Evolutionary conservation across 1,284 basidiomycete species (phyloP).

Genomic region (Moniliophthora roreri): DNA sequence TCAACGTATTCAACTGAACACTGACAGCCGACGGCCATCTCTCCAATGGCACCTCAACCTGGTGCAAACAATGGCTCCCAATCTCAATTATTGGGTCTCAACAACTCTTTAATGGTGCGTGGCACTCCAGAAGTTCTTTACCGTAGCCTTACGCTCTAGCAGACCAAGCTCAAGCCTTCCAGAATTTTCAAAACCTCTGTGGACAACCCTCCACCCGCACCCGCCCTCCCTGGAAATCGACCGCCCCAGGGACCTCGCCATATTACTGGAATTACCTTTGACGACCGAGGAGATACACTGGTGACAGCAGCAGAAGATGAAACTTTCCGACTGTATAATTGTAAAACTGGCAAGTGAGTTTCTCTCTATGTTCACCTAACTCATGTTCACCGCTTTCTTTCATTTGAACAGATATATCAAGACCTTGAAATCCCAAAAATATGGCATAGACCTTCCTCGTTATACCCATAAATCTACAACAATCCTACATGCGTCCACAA

Average conservation of each 20-base stretch:
- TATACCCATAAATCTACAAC: slow-evolving; percentile 90
- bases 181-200: slow-evolving; percentile 85
- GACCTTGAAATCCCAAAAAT: slow-evolving; percentile 91
- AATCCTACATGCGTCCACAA: slow-evolving; percentile 92
- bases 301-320: slow-evolving; percentile 94
- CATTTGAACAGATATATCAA: slow-evolving; percentile 59
- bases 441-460: slow-evolving; percentile 90
- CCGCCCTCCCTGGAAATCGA: slow-evolving; percentile 34
- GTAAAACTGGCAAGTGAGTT: slow-evolving; percentile 90
- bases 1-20: slow-evolving; percentile 24
- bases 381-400: slow-evolving; percentile 23
- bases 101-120: slow-evolving; percentile 47
- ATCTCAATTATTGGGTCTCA: slow-evolving; percentile 24
- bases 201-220: slow-evolving; percentile 57
- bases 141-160: neutral
- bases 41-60: slow-evolving; percentile 37
- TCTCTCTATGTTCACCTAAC: slow-evolving; percentile 21
- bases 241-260: slow-evolving; percentile 52
- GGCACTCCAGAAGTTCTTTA: too few species aligned
- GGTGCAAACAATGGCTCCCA: slow-evolving; percentile 32
- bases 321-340: slow-evolving; percentile 87
- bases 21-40: too few species aligned
- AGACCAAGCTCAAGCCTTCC: slow-evolving; percentile 82
- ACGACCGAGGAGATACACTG: slow-evolving; percentile 85
- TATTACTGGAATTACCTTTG: slow-evolving; percentile 89